Percentiles rank a stretch among this genome's conserved stretches.
These are phyloP conservation scores for Tetrastigma voinierianum DNA, from an alignment of 164 flowering plant genomes.

Conservation along the genomic window DNA sequence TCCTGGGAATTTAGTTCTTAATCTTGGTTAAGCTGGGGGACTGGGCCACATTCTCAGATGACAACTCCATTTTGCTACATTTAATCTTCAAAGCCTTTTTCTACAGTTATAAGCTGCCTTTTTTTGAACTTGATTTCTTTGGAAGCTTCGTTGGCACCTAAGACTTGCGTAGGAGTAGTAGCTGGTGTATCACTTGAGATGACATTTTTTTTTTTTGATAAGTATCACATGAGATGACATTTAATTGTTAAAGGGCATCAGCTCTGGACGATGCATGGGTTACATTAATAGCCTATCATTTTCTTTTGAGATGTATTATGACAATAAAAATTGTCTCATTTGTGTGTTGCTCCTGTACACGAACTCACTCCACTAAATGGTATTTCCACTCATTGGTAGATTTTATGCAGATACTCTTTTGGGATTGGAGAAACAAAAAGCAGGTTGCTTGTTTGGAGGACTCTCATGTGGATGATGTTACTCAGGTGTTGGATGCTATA, in stretches of 20 bases:
- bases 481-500: slow-evolving; percentile 55
- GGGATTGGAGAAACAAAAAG: slow-evolving; percentile 87
- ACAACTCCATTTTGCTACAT: too few species aligned
- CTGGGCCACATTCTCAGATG: too few species aligned
- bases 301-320: neutral
- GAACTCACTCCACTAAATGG: neutral
- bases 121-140: too few species aligned
- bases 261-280: neutral
- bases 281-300: neutral
- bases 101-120: too few species aligned
- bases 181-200: neutral
- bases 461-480: slow-evolving; percentile 92
- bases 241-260: neutral
- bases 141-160: neutral
- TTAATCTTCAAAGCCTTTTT: too few species aligned
- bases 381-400: neutral
- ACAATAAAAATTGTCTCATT: neutral
- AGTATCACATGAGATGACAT: neutral
- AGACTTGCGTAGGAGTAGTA: neutral
- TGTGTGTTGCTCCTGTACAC: neutral
- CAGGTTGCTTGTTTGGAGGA: slow-evolving; percentile 93
- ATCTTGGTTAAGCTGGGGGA: too few species aligned
- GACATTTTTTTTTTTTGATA: too few species aligned
- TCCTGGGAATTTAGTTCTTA: too few species aligned
- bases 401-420: slow-evolving; percentile 56